These are phyloP conservation scores for Neofusicoccum sp. DNA, from an alignment of 2,329 filamentous ascomycete species.

Conservation along the genomic window DNA sequence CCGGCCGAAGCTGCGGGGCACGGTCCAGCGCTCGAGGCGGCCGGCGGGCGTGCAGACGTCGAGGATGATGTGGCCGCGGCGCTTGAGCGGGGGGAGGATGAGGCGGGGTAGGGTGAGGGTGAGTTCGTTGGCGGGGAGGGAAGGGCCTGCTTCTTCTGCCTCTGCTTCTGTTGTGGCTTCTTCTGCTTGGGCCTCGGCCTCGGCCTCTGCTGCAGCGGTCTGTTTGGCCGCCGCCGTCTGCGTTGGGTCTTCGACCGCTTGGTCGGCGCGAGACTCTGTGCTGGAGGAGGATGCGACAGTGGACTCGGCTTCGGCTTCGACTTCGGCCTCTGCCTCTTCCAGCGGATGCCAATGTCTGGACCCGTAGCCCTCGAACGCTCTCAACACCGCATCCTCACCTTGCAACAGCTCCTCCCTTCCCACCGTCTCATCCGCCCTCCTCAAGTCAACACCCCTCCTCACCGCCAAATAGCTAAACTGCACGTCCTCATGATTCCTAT, in stretches of 20 bases:
- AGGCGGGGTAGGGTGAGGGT: constrained; percentile 75
- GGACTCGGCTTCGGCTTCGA: constrained; percentile 25
- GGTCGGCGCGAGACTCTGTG: no score
- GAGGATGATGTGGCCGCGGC: constrained; percentile 82
- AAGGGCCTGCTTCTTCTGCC: neutral
- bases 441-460: constrained; percentile 70
- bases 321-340: constrained; percentile 1
- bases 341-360: constrained; percentile 7
- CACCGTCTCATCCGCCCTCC: constrained; percentile 33
- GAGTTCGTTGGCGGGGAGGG: constrained; percentile 34
- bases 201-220: neutral
- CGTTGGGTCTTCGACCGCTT: no score
- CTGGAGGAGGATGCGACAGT: no score
- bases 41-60: constrained; percentile 89
- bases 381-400: constrained; percentile 60
- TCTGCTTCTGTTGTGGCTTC: neutral
- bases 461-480: constrained; percentile 89
- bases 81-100: constrained; percentile 81
- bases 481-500: constrained; percentile 85
- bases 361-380: constrained; percentile 72
- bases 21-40: constrained; percentile 88
- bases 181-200: neutral
- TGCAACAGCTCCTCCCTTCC: constrained; percentile 43
- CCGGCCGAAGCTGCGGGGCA: constrained; percentile 78
- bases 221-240: neutral